These are phyloP conservation scores for Solanum phureja DNA, from an alignment of 257 asterid genomes.

Conservation along the genomic window DNA sequence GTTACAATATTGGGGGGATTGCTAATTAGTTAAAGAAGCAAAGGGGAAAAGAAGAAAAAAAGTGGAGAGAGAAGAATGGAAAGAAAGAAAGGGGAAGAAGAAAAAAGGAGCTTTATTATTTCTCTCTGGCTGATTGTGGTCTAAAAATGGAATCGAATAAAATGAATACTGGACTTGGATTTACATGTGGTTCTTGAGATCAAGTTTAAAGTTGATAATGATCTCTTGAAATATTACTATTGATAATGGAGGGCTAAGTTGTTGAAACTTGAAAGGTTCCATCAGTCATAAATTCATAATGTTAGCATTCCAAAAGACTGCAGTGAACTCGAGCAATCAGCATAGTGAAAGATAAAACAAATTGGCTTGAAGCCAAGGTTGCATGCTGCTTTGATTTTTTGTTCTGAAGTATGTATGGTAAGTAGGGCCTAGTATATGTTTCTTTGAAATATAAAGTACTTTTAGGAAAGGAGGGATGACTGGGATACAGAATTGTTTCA, in stretches of 20 bases:
- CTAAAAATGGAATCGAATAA: not conserved
- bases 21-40: not conserved
- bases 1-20: not conserved
- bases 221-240: not conserved
- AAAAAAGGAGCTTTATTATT: not conserved
- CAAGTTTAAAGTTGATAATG: not conserved
- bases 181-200: not conserved
- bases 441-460: not conserved
- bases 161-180: not conserved
- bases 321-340: not conserved
- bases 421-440: not conserved
- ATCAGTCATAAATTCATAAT: not conserved
- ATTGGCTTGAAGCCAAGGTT: not conserved
- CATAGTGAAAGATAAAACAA: not conserved
- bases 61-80: not conserved
- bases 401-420: not conserved
- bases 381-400: not conserved
- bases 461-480: not conserved
- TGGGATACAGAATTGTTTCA: not conserved
- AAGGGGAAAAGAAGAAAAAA: not conserved
- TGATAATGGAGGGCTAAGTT: not conserved
- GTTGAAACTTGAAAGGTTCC: not conserved
- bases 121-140: not conserved
- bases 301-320: not conserved
- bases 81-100: not conserved